Percentiles rank a stretch among this genome's conserved stretches.
Evolutionary conservation across 1,139 yeast species (phyloP).

Genomic region (Sugiyamaella grinbergsii): DNA sequence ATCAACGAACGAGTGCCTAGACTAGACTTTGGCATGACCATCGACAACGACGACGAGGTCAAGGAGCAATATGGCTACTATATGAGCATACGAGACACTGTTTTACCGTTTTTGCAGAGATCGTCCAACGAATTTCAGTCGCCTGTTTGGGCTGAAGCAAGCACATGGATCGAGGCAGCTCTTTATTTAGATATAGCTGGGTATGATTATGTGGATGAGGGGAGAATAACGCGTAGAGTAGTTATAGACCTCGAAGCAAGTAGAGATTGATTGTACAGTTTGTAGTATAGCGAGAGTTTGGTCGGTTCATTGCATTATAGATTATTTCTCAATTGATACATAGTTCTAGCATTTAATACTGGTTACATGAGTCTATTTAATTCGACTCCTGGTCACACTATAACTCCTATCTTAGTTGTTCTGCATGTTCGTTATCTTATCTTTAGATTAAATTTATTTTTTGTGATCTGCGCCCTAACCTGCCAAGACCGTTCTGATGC

Average conservation of each 20-base stretch:
- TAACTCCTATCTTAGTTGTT: too few relatives aligned
- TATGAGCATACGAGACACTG: background rate
- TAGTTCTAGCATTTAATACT: too few relatives aligned
- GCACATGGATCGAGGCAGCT: background rate
- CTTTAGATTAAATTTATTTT: background rate
- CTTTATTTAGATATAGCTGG: background rate
- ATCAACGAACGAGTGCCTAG: too few relatives aligned
- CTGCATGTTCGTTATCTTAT: constrained; percentile 3
- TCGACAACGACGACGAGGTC: background rate
- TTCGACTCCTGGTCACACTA: too few relatives aligned
- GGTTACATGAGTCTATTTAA: too few relatives aligned
- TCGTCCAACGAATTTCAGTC: background rate
- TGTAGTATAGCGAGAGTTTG: too few relatives aligned
- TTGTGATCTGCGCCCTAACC: constrained; percentile 6
- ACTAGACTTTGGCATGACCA: too few relatives aligned
- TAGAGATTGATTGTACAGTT: too few relatives aligned
- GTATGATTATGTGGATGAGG: background rate
- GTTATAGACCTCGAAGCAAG: too few relatives aligned
- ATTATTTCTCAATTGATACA: too few relatives aligned
- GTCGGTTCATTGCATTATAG: too few relatives aligned
- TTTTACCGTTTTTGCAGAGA: background rate
- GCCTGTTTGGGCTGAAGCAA: background rate
- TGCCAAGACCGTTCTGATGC: too few relatives aligned
- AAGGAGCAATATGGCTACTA: background rate
- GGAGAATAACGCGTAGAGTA: background rate